Evolutionary conservation across 805 yeast species (phyloP).

Genomic region (Yamadazyma phyllophila): DNA sequence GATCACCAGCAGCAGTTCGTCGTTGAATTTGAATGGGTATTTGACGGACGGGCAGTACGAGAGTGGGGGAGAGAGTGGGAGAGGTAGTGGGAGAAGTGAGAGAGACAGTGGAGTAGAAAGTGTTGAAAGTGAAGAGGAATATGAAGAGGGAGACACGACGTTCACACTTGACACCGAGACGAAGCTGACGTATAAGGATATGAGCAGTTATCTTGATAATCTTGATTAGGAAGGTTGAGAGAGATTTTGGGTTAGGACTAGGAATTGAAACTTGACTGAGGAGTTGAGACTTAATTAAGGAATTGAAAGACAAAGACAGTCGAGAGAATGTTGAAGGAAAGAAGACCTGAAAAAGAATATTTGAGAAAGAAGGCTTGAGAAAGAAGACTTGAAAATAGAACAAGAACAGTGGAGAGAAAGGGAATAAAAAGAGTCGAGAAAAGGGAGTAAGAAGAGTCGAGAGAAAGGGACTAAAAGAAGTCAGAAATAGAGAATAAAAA

Average conservation of each 20-base stretch:
- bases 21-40: constrained; percentile 41
- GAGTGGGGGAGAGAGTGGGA: neutral
- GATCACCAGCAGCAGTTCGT: constrained; percentile 39
- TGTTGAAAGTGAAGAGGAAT: neutral
- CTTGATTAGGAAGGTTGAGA: constrained; percentile 10
- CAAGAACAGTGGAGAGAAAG: too few species aligned
- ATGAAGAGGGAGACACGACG: constrained; percentile 14
- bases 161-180: constrained; percentile 9
- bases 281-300: too few species aligned
- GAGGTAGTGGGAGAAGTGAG: neutral
- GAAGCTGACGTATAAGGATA: constrained; percentile 7
- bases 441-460: too few species aligned
- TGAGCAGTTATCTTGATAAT: constrained; percentile 13
- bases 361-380: too few species aligned
- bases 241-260: too few species aligned
- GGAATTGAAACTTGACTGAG: too few species aligned
- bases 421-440: too few species aligned
- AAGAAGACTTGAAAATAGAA: too few species aligned
- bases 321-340: neutral
- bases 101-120: neutral
- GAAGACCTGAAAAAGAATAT: too few species aligned
- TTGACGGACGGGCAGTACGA: constrained; percentile 31
- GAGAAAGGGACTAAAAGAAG: too few species aligned
- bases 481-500: too few species aligned
- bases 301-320: too few species aligned